Evolutionary conservation across 768 basidiomycete genomes (phyloP).

Genomic region (Tylopilus intermedius): DNA sequence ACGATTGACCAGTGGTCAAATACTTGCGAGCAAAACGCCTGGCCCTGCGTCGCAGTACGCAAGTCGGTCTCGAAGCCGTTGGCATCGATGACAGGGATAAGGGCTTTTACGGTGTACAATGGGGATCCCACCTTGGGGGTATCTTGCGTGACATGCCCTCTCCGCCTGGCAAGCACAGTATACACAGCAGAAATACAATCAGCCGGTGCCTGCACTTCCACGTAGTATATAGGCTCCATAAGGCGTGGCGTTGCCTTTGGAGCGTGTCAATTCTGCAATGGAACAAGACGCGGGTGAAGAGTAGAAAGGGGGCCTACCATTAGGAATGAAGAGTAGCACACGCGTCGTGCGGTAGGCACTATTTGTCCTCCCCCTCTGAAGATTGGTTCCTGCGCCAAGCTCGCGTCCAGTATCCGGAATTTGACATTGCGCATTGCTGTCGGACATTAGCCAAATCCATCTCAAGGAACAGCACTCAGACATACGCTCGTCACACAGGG

Average conservation of each 20-base stretch:
- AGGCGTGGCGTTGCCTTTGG: conserved; percentile 87
- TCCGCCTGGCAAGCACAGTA: conserved; percentile 93
- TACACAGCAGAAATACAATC: conserved; percentile 99
- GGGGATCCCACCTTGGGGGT: conserved; percentile 98
- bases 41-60: conserved; percentile 95
- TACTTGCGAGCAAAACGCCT: conserved; percentile 96
- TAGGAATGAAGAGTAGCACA: conserved; percentile 98
- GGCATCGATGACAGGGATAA: conserved; percentile 97
- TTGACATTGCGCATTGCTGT: conserved; percentile 98
- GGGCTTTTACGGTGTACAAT: conserved; percentile 94
- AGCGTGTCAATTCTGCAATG: not conserved
- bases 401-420: conserved; percentile 91
- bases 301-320: conserved; percentile 59
- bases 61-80: conserved; percentile 99
- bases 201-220: conserved; percentile 98
- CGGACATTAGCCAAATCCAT: conserved; percentile 1
- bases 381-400: conserved; percentile 90
- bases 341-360: conserved; percentile 96
- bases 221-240: conserved; percentile 98
- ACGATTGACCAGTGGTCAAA: conserved; percentile 99
- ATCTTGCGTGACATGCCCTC: conserved; percentile 99
- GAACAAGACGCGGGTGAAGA: conserved; percentile 5
- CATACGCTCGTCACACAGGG: conserved; percentile 97
- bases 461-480: conserved; percentile 17
- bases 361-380: conserved; percentile 98